Base-by-base conservation (phyloP, 2,329 filamentous ascomycete species). In the Geosmithia morbida region DNA sequence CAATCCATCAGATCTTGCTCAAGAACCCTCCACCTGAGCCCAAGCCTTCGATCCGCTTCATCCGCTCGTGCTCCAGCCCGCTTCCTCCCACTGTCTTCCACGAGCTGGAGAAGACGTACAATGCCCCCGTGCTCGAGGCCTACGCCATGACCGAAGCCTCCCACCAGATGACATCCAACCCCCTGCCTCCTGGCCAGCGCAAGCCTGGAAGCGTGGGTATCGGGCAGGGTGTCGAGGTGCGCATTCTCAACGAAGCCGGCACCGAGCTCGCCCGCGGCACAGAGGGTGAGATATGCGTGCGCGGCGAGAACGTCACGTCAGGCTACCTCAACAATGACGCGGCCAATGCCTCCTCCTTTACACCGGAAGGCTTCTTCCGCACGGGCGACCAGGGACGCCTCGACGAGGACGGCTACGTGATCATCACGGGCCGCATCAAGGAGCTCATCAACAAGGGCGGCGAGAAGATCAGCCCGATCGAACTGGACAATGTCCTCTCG, bases 121-220 rank as follows among this genome's bases (percentile, higher is more conserved):
- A 79, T 46, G 85, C 87, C 0, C 87, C 87, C 0, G 87, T 94
- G 0, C 73, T 94, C 17, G 87, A 94, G 66, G 87, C 87, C 10
- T 94, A 94, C 57, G 87, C 87, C 53, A 94, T 94, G 87, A 94
- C 87, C 41, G 87, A 94, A 67, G 87, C 86, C 7, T 79, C 87
- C 4, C 85, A 89, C 58, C 85, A 88, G 62, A 88, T 89, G 82
- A 87, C 85, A 1, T 86, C 82, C 22, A 85, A 83, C 66, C 81
- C 79, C 18, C 69, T 84, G 0, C 85, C 85, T 2, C 76, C 78
- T 0, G 81, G 70, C 17, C 81, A 84, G 65, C 78, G 85, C 55
- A 82, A 85, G 68, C 86, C 87, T 0, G 87, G 87, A 45, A 87
- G 81, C 44, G 87, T 94, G 2, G 87, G 87, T 16, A 59, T 92